Conservation (phyloP, 2,329 filamentous ascomycete species). For the Diaporthe eres region DNA sequence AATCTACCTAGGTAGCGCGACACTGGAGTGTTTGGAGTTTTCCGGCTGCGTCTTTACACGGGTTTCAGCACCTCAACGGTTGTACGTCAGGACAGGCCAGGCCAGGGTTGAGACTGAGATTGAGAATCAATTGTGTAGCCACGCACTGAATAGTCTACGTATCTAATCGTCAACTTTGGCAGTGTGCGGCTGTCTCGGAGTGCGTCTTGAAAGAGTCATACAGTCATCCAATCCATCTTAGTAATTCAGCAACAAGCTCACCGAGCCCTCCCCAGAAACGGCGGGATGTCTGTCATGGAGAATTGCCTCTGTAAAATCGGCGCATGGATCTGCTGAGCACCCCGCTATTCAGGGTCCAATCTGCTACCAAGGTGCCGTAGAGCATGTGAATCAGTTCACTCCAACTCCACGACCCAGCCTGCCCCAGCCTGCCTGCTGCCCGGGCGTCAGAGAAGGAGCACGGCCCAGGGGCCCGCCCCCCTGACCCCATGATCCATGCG, state of each 20-base stretch:
- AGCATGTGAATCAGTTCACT: conserved; percentile 14
- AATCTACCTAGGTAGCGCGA: conserved; percentile 1
- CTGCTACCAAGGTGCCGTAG: neutral
- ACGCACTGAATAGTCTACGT: neutral
- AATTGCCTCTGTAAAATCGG: neutral
- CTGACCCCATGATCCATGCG: conserved; percentile 1
- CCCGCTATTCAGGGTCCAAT: neutral
- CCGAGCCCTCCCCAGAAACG: neutral
- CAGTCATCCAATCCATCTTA: conserved; percentile 1
- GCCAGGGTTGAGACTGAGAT: neutral
- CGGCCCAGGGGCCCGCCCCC: neutral
- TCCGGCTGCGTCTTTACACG: neutral
- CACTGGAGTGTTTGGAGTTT: conserved; percentile 2
- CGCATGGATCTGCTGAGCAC: conserved; percentile 16
- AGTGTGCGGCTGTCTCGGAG: conserved; percentile 13
- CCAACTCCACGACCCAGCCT: neutral
- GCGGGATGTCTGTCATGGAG: neutral
- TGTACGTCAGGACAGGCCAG: neutral
- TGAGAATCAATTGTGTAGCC: neutral
- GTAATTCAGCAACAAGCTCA: neutral
- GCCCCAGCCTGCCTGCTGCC: neutral
- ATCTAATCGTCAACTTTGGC: neutral
- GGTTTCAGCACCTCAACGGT: conserved; percentile 16
- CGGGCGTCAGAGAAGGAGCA: neutral
- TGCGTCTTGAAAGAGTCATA: neutral